These are phyloP conservation scores for Trichoderma virens DNA, from an alignment of 495 filamentous ascomycete genomes.

Conservation along the genomic window DNA sequence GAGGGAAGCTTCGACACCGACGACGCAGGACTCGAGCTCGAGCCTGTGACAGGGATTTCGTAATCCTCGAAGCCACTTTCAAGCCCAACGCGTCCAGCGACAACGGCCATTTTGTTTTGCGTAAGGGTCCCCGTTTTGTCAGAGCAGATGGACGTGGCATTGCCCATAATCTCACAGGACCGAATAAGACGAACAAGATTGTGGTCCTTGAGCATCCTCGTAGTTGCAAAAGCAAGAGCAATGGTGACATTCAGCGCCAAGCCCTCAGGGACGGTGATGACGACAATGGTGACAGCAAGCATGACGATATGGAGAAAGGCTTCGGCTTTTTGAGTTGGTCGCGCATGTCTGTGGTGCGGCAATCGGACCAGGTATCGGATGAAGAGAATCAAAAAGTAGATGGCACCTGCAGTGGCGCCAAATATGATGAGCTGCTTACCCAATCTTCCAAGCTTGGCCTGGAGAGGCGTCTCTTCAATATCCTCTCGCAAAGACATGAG, in stretches of 20 bases:
- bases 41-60: slow-evolving; percentile 38
- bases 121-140: slow-evolving; percentile 83
- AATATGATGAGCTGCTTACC: slow-evolving; percentile 74
- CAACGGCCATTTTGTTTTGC: slow-evolving; percentile 68
- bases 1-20: slow-evolving; percentile 15
- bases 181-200: slow-evolving; percentile 69
- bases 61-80: background rate
- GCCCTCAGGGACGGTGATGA: slow-evolving; percentile 79
- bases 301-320: slow-evolving; percentile 75
- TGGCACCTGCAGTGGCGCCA: slow-evolving; percentile 59
- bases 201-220: slow-evolving; percentile 72
- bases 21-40: slow-evolving; percentile 31
- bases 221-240: slow-evolving; percentile 73
- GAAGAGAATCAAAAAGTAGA: slow-evolving; percentile 71
- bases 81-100: slow-evolving; percentile 56
- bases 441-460: slow-evolving; percentile 67
- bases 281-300: slow-evolving; percentile 71
- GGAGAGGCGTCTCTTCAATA: slow-evolving; percentile 67
- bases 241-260: slow-evolving; percentile 75
- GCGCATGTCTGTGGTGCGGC: slow-evolving; percentile 28
- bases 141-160: slow-evolving; percentile 76
- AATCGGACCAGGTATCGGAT: slow-evolving; percentile 59
- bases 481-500: slow-evolving; percentile 79
- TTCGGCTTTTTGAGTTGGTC: slow-evolving; percentile 57
- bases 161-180: slow-evolving; percentile 83